phyloP scores from a whole-genome alignment of 495 filamentous ascomycete genomes.

The Trichoderma gamsii region DNA sequence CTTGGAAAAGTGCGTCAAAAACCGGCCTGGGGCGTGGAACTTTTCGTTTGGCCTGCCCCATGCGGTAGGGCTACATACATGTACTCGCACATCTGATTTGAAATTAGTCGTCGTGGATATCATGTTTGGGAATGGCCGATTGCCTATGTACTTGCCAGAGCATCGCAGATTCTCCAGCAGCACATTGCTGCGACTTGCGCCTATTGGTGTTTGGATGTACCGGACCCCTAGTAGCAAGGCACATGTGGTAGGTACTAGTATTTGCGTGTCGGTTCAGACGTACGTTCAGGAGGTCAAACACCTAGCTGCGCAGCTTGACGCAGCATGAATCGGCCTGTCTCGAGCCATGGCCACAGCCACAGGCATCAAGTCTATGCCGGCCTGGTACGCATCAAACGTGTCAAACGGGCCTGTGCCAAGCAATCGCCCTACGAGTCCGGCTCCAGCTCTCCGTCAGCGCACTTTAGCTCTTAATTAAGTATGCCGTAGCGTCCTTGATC shows the following conservation, averaged over 20 bases:
- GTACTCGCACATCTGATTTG: not conserved
- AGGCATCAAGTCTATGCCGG: no score
- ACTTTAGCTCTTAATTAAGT: not conserved
- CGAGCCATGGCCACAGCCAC: not conserved
- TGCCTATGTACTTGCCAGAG: no score
- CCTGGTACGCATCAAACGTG: no score
- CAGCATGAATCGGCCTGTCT: not conserved
- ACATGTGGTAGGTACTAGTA: not conserved
- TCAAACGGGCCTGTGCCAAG: no score
- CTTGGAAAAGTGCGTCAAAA: conserved; percentile 10
- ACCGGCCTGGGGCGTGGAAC: not conserved
- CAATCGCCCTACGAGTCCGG: no score
- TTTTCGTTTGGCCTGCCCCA: not conserved
- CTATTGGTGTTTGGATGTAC: not conserved
- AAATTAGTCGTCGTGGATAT: not conserved
- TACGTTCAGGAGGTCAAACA: not conserved
- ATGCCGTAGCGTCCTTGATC: not conserved
- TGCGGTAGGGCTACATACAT: conserved; percentile 4
- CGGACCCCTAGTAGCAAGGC: not conserved
- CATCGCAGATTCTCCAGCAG: no score
- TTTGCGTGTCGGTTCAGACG: not conserved
- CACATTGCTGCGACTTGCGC: not conserved
- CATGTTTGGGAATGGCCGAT: no score
- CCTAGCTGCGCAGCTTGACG: not conserved
- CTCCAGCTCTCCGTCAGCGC: no score